Base-by-base conservation (phyloP, 257 asterid species). In the Solanum chmielewskii region DNA sequence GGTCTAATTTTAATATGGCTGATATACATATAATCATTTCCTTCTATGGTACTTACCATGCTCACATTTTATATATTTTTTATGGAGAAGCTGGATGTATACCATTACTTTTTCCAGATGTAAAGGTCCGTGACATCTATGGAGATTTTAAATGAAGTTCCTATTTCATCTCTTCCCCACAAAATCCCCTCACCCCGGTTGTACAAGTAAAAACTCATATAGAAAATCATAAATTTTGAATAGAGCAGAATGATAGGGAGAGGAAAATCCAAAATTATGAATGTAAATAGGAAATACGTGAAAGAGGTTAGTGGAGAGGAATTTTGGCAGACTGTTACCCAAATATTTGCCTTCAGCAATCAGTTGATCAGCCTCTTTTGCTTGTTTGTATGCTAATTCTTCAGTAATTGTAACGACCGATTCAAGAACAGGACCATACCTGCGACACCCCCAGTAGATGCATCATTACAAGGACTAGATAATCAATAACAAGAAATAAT, bases 371-470 rank as follows among this genome's bases (percentile, higher is more conserved):
- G 99, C 99, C 81, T 64, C 91, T 88, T 91, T 94, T 73, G 99
- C 98, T 86, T 97, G 99, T 88, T 91, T 77, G 88, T 90, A 92
- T n/a, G 99, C 99, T 88, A 97, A 89, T 87, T 97, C 99, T 91
- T 97, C 98, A 27, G 99, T 97, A 86, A 94, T 85, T 27, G 98
- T 95, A 77, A 97, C 86, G n/a, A 97, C 97, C 47, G 98, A 93
- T 89, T 95, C 98, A n/a, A 97, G 98, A 68, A 95, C 87, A 16
- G 97, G 99, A 81, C 96, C 97, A 75, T 94, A 97, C 92, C 99
- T 97, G 90, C 13, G 66, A 41, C 29, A 25, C 52, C 45, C 85
- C 70, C 18, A 29, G 45, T 6, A 47, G 18, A 49, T 29, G 69
- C 23, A 70, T 74, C 85, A 81, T 81, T 81, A 49, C 18, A 69